A percentile compares a stretch with the other conserved stretches of the same genome.
These are phyloP conservation scores for Apiospora kogelbergensis DNA, from an alignment of 2,329 filamentous ascomycete species.

Conservation along the genomic window DNA sequence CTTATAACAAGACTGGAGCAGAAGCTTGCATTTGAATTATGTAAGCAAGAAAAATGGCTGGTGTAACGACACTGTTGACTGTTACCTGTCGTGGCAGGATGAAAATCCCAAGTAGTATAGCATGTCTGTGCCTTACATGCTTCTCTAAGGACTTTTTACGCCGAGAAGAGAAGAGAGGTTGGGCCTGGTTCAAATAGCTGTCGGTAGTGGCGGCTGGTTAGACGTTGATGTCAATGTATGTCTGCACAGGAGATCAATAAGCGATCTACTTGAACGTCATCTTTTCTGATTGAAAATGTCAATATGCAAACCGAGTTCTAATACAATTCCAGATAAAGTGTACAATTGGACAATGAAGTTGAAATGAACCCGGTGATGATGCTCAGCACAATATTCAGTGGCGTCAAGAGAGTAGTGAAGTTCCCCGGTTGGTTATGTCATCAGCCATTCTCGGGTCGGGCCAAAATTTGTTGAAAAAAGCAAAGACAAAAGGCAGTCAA, in stretches of 20 bases:
- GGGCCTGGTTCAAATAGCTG: neutral
- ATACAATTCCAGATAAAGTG: no score
- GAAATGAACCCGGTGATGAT: neutral
- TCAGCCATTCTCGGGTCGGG: neutral
- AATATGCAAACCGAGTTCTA: no score
- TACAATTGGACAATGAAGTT: no score
- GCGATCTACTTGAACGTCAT: no score
- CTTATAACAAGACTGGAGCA: no score
- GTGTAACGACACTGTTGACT: neutral
- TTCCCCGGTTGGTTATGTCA: neutral
- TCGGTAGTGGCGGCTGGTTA: neutral
- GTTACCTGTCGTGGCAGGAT: neutral
- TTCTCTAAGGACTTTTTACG: no score
- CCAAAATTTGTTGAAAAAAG: slow-evolving; percentile 3
- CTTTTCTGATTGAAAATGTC: no score
- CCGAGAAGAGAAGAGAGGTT: neutral
- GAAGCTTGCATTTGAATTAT: no score
- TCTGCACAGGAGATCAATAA: neutral
- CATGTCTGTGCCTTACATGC: no score
- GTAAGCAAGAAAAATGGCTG: no score
- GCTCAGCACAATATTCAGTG: neutral
- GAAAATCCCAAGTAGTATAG: no score
- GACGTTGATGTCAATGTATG: neutral
- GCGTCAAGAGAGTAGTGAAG: neutral
- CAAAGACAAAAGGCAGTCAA: neutral